Percentiles rank a stretch among this genome's conserved stretches.
Evolutionary conservation across 768 basidiomycete genomes (phyloP).

Genomic region (Pholiota conissans): DNA sequence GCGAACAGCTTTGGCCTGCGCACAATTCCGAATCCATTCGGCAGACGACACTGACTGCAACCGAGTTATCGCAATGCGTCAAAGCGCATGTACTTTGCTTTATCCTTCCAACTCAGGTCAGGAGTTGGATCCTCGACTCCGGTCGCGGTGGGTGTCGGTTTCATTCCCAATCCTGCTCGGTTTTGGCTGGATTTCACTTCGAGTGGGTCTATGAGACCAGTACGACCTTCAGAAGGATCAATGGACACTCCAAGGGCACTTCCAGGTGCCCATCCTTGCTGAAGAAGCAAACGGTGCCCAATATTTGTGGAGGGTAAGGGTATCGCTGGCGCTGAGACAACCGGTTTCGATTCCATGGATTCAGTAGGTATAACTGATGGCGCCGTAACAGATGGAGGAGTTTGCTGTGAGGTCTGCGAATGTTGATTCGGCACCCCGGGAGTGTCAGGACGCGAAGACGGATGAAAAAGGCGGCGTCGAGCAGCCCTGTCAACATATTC

Average conservation of each 20-base stretch:
- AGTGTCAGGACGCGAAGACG: slow-evolving; percentile 49
- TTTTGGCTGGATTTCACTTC: slow-evolving; percentile 41
- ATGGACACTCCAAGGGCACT: slow-evolving; percentile 44
- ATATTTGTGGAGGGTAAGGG: slow-evolving; percentile 61
- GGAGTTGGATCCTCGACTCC: background rate
- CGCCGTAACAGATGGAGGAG: background rate
- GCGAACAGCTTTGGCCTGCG: too few species aligned
- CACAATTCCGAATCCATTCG: too few species aligned
- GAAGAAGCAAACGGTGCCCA: slow-evolving; percentile 66
- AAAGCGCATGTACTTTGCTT: slow-evolving; percentile 22
- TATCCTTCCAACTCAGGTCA: slow-evolving; percentile 16
- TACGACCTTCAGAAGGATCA: slow-evolving; percentile 29
- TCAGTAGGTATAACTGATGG: background rate
- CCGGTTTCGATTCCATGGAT: background rate
- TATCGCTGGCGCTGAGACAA: slow-evolving; percentile 39
- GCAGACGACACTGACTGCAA: too few species aligned
- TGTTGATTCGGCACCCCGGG: slow-evolving; percentile 43
- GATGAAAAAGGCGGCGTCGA: slow-evolving; percentile 60
- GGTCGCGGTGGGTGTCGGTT: slow-evolving; percentile 14
- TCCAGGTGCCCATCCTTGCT: slow-evolving; percentile 80
- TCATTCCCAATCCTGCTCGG: slow-evolving; percentile 59
- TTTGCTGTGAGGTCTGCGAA: slow-evolving; percentile 4
- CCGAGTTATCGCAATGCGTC: background rate
- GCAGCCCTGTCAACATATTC: slow-evolving; percentile 72
- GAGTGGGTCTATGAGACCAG: slow-evolving; percentile 57